Evolutionary conservation across 306 rosid species (phyloP).

Genomic region (Senna siamea): DNA sequence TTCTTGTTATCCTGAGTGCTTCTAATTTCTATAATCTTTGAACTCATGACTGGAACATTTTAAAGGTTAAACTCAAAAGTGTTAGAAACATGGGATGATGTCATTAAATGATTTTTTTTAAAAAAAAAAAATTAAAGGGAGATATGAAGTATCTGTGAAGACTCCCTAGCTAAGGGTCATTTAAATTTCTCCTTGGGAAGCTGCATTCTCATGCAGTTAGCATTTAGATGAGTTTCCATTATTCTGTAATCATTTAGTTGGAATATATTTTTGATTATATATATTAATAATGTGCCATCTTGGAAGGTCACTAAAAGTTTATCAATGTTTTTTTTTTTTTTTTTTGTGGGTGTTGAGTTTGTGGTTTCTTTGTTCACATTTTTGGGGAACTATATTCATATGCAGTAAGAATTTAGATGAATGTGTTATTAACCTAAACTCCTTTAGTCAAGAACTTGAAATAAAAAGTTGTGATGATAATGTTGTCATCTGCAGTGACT

Average conservation of each 20-base stretch:
- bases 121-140: neutral
- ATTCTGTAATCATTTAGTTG: neutral
- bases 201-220: neutral
- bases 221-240: neutral
- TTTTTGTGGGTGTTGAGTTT: neutral
- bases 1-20: neutral
- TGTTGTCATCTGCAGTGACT: neutral
- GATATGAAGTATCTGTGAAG: neutral
- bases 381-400: neutral
- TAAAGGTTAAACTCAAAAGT: neutral
- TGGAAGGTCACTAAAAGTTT: neutral
- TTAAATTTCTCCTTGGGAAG: neutral
- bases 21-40: neutral
- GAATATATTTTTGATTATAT: neutral
- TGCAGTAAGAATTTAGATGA: neutral
- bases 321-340: neutral
- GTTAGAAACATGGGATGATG: conserved; percentile 12
- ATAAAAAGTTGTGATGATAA: neutral
- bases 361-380: neutral
- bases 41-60: neutral
- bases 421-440: neutral
- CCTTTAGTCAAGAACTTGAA: neutral
- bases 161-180: conserved; percentile 3
- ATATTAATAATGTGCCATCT: neutral
- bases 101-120: neutral